Percentiles rank a stretch among this genome's conserved stretches.
Evolutionary conservation across 257 asterid genomes (phyloP).

Genomic region (Petrea volubilis): DNA sequence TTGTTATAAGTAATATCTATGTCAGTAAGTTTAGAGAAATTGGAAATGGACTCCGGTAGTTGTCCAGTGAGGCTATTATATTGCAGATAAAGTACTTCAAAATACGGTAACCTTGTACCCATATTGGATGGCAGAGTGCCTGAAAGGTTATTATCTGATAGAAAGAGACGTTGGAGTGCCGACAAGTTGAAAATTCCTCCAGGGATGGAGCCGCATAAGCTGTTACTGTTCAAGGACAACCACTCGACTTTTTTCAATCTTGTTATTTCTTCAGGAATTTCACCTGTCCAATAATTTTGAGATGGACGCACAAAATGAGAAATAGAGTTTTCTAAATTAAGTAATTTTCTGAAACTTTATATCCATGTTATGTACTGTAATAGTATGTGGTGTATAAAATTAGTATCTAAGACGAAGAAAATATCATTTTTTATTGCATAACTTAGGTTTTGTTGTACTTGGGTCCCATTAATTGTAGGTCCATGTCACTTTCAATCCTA

Average conservation of each 20-base stretch:
- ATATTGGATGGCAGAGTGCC: constrained; percentile 19
- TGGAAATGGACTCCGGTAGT: constrained; percentile 29
- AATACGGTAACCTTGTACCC: constrained; percentile 21
- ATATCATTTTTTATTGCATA: too few species aligned
- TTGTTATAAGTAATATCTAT: constrained; percentile 7
- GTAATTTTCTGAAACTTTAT: too few species aligned
- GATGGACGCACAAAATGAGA: neutral
- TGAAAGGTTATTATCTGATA: constrained; percentile 1
- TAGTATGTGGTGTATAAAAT: too few species aligned
- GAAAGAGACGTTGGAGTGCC: neutral
- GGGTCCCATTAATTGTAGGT: too few species aligned
- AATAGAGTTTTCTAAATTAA: too few species aligned
- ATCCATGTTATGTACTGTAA: too few species aligned
- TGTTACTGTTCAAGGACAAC: neutral
- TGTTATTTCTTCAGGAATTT: constrained; percentile 28
- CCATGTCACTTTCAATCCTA: too few species aligned
- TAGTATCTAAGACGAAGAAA: too few species aligned
- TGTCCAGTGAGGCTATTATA: constrained; percentile 17
- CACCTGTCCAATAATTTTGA: constrained; percentile 11
- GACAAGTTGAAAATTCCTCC: constrained; percentile 26
- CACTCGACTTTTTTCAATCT: constrained; percentile 6
- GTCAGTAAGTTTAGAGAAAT: constrained; percentile 14
- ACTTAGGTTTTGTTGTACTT: too few species aligned
- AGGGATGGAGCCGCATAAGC: constrained; percentile 30
- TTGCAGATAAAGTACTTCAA: neutral